Conservation (phyloP, 1,284 basidiomycete species). For the Fistulinella staudtii region DNA sequence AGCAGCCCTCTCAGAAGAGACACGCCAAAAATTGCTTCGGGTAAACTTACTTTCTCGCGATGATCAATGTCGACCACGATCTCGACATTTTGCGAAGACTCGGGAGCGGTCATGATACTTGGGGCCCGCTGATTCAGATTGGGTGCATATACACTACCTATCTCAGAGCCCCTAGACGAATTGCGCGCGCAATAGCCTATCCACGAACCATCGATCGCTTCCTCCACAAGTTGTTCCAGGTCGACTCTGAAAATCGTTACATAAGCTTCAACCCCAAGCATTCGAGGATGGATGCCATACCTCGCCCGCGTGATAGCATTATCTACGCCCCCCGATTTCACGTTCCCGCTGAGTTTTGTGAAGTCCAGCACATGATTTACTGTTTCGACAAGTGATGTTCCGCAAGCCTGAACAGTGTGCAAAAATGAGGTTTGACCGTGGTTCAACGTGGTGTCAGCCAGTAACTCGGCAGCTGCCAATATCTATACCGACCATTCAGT, state of each 20-base stretch:
- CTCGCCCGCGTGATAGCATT: slow-evolving; percentile 67
- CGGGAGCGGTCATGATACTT: slow-evolving; percentile 31
- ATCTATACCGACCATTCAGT: slow-evolving; percentile 47
- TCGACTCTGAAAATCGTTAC: slow-evolving; percentile 56
- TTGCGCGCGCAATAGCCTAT: slow-evolving; percentile 86
- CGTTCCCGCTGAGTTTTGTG: slow-evolving; percentile 90
- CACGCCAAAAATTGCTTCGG: background rate
- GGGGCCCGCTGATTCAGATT: slow-evolving; percentile 46
- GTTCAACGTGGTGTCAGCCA: slow-evolving; percentile 79
- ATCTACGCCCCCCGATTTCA: slow-evolving; percentile 71
- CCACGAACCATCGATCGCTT: slow-evolving; percentile 94
- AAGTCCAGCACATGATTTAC: slow-evolving; percentile 98
- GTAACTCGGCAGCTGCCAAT: slow-evolving; percentile 84
- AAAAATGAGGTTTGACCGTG: slow-evolving; percentile 84
- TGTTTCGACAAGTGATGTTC: slow-evolving; percentile 79
- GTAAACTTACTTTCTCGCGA: slow-evolving; percentile 53
- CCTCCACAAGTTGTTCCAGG: slow-evolving; percentile 87
- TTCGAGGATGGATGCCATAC: slow-evolving; percentile 33
- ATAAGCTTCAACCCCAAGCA: background rate
- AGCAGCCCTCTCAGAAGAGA: slow-evolving; percentile 7
- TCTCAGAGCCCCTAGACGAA: slow-evolving; percentile 65
- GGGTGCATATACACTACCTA: slow-evolving; percentile 89
- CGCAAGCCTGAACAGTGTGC: slow-evolving; percentile 85
- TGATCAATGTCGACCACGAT: slow-evolving; percentile 85
- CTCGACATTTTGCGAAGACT: slow-evolving; percentile 60